Conservation (phyloP, 352 stramenopile species). For the Pythium dissimile region DNA sequence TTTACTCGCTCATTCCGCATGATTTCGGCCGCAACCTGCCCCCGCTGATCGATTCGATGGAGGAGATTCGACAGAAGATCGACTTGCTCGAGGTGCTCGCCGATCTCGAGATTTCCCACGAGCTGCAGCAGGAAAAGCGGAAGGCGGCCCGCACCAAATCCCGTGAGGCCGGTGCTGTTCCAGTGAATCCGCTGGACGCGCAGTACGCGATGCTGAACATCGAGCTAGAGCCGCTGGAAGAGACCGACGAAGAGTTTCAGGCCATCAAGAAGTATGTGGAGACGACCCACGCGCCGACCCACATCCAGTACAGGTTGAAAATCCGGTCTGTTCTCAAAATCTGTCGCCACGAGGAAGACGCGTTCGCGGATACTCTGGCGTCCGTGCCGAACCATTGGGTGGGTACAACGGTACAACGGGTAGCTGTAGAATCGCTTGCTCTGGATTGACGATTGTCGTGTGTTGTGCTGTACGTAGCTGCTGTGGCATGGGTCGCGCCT, state of each 20-base stretch:
- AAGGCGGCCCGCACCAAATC: background rate
- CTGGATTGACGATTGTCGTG: background rate
- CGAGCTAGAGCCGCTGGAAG: constrained; percentile 37
- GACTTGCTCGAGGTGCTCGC: constrained; percentile 56
- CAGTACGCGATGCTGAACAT: constrained; percentile 54
- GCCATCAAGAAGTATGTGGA: constrained; percentile 55
- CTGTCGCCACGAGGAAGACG: constrained; percentile 36
- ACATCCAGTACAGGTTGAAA: constrained; percentile 38
- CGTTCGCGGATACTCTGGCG: constrained; percentile 30
- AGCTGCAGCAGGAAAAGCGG: constrained; percentile 38
- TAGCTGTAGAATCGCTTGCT: no score
- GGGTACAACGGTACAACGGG: background rate
- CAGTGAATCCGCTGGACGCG: constrained; percentile 39
- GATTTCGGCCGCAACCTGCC: constrained; percentile 56
- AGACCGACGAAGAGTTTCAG: constrained; percentile 42
- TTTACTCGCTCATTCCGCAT: constrained; percentile 72
- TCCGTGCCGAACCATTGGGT: constrained; percentile 59
- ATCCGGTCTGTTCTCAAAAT: constrained; percentile 60
- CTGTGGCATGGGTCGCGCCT: constrained; percentile 83
- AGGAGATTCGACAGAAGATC: constrained; percentile 55
- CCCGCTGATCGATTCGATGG: constrained; percentile 46
- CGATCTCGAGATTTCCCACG: constrained; percentile 62
- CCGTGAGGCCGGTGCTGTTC: background rate
- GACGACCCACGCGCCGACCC: constrained; percentile 52
- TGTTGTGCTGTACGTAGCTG: constrained; percentile 29